phyloP scores from a whole-genome alignment of 768 basidiomycete genomes.

The Boletus sp. region DNA sequence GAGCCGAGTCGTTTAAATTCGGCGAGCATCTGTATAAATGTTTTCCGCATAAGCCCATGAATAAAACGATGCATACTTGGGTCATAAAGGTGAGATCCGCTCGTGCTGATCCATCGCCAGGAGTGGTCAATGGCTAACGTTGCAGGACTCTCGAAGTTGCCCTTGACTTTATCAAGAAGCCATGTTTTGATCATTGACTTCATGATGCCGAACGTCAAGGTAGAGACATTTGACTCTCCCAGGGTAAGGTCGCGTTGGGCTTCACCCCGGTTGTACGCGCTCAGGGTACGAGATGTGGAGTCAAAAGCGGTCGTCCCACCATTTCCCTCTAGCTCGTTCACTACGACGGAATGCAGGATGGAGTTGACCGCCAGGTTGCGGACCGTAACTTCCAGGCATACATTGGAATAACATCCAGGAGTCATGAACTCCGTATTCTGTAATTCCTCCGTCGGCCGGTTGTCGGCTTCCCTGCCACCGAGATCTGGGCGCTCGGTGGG shows the following conservation, averaged over 20 bases:
- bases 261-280: slow-evolving; percentile 75
- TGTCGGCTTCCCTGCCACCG: slow-evolving; percentile 89
- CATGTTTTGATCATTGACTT: slow-evolving; percentile 87
- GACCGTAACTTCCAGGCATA: slow-evolving; percentile 85
- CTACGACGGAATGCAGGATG: slow-evolving; percentile 87
- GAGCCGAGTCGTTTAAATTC: slow-evolving; percentile 96
- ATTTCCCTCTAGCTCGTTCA: slow-evolving; percentile 96
- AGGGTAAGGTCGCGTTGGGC: slow-evolving; percentile 66
- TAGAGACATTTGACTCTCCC: slow-evolving; percentile 86
- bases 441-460: slow-evolving; percentile 69
- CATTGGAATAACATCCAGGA: slow-evolving; percentile 88
- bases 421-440: slow-evolving; percentile 80
- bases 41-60: slow-evolving; percentile 95
- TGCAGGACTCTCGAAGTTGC: slow-evolving; percentile 62
- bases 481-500: slow-evolving; percentile 84
- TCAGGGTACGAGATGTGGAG: slow-evolving; percentile 84
- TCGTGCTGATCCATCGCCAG: slow-evolving; percentile 95
- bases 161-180: slow-evolving; percentile 82
- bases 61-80: slow-evolving; percentile 90
- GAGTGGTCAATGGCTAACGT: slow-evolving; percentile 84
- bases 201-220: slow-evolving; percentile 79
- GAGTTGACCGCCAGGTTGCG: slow-evolving; percentile 93
- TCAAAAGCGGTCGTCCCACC: slow-evolving; percentile 94
- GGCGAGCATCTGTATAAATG: slow-evolving; percentile 92
- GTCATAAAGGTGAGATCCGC: slow-evolving; percentile 84